These are phyloP conservation scores for Yamadazyma diddensiae DNA, from an alignment of 1,139 yeast species.

Conservation along the genomic window DNA sequence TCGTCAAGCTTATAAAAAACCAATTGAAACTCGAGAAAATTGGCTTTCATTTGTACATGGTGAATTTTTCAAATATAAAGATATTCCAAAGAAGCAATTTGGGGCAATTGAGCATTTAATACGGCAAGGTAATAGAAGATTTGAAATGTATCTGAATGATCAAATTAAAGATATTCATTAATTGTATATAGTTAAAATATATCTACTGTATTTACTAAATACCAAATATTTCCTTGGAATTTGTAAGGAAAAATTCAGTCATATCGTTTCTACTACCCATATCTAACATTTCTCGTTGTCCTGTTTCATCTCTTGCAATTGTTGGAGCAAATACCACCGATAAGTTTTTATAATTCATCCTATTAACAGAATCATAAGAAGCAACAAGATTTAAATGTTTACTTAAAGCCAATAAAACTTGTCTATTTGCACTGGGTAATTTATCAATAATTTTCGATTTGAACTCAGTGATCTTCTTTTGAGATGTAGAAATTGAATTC, in stretches of 20 bases:
- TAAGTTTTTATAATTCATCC: constrained; percentile 80
- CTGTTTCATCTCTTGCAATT: constrained; percentile 73
- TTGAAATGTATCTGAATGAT: constrained; percentile 70
- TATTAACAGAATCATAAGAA: constrained; percentile 45
- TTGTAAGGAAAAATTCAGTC: constrained; percentile 70
- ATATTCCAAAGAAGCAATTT: constrained; percentile 74
- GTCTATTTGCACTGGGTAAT: constrained; percentile 69
- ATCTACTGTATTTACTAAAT: no score
- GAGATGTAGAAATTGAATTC: constrained; percentile 32
- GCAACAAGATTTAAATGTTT: constrained; percentile 63
- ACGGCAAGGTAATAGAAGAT: constrained; percentile 69
- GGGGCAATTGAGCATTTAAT: constrained; percentile 82
- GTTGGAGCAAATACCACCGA: constrained; percentile 97
- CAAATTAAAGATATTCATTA: constrained; percentile 62
- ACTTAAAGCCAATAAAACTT: constrained; percentile 53
- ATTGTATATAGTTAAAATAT: not conserved
- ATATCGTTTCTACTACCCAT: constrained; percentile 80
- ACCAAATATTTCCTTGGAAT: constrained; percentile 46
- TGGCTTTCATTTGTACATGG: constrained; percentile 47
- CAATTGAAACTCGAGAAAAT: constrained; percentile 39
- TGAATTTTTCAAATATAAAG: constrained; percentile 63
- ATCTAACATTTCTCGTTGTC: constrained; percentile 82
- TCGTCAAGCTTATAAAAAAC: constrained; percentile 55
- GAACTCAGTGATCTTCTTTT: constrained; percentile 29
- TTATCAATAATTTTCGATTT: constrained; percentile 23